Base-by-base conservation (phyloP, 139 green algal genomes). In the Micromonas pusilla region DNA sequence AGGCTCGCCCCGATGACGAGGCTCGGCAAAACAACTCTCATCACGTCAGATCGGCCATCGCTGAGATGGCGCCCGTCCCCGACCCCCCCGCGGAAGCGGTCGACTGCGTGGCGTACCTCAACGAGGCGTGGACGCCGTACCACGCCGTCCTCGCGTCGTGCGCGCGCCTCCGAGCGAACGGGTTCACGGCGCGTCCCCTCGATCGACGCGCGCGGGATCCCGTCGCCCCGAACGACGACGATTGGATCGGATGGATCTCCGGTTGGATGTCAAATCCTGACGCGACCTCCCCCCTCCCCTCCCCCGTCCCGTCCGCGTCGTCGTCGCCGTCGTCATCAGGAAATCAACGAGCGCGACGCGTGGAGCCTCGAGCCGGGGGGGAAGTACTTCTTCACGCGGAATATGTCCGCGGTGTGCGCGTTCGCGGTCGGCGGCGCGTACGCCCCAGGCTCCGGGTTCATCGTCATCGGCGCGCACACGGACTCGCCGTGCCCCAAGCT, bases 321-420 rank as follows among this genome's bases (percentile, higher is more conserved):
- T 23, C 38, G 76, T 76, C 1, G 76, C 76, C 31, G 82, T 66
- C n/a, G n/a, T n/a, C n/a, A n/a, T 66, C 13, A 39, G 57, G 73
- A 84, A 53, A 66, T 86, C 45, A 33, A 52, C 25, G 83, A 86
- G 45, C 21, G n/a, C 73, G 79, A 80, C 20, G 60, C n/a, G 16
- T 84, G 79, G 83, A 34, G 20, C 19, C 52, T 87, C 45, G 26
- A 76, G 36, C 70, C 67, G 0, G 80, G 72, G 33, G 80, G 85
- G 26, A 91, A 90, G 79, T 98, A 98, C 82, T 98, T 93, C 79
- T 97, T 97, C 85, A 97, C 93, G 0, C 88, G 94, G 70, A 97
- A 96, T 82, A 84, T 87, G 57, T 94, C 89, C 71, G 93, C 93
- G n/a, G 85, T 98, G 25, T 91, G 97, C 9, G 94, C 94, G 0